These are phyloP conservation scores for Sphagnurus paluster DNA, from an alignment of 1,284 basidiomycete species.

Conservation along the genomic window DNA sequence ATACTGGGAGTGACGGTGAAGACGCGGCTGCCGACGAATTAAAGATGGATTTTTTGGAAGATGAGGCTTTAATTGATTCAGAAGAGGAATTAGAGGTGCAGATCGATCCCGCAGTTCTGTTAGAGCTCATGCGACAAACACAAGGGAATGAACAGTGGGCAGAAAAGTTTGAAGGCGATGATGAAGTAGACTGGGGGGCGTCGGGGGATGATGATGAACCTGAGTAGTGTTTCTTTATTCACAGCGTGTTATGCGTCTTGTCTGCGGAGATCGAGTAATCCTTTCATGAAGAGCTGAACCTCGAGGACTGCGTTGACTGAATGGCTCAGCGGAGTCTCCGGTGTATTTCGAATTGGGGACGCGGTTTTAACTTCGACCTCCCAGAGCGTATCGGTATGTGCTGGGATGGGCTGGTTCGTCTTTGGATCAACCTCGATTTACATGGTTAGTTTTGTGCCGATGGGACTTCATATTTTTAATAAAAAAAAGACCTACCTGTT, in stretches of 20 bases:
- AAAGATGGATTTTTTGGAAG: slow-evolving; percentile 28
- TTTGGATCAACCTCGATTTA: slow-evolving; percentile 59
- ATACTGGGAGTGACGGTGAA: slow-evolving; percentile 48
- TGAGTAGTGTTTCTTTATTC: slow-evolving; percentile 18
- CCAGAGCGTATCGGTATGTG: slow-evolving; percentile 75
- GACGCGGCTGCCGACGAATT: slow-evolving; percentile 20
- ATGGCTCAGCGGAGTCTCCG: slow-evolving; percentile 61
- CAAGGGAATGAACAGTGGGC: slow-evolving; percentile 33
- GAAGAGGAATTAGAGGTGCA: slow-evolving; percentile 32
- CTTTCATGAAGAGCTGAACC: slow-evolving; percentile 79
- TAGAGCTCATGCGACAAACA: slow-evolving; percentile 51
- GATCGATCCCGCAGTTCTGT: slow-evolving; percentile 47
- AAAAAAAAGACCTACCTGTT: slow-evolving; percentile 61
- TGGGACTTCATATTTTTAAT: slow-evolving; percentile 4
- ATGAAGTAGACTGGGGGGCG: slow-evolving; percentile 64
- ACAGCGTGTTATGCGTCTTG: slow-evolving; percentile 47
- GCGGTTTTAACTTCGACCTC: slow-evolving; percentile 83
- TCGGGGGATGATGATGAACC: slow-evolving; percentile 41
- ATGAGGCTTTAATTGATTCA: slow-evolving; percentile 28
- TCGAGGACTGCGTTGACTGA: slow-evolving; percentile 73
- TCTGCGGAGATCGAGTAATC: slow-evolving; percentile 67
- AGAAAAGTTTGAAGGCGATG: slow-evolving; percentile 42
- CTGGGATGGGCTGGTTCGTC: slow-evolving; percentile 70
- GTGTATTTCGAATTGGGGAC: slow-evolving; percentile 69
- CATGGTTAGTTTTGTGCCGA: slow-evolving; percentile 10